Evolutionary conservation across 495 filamentous ascomycete genomes (phyloP), one percentile per base, ranked within the genome.

Genomic region (Tuber indicum): DNA sequence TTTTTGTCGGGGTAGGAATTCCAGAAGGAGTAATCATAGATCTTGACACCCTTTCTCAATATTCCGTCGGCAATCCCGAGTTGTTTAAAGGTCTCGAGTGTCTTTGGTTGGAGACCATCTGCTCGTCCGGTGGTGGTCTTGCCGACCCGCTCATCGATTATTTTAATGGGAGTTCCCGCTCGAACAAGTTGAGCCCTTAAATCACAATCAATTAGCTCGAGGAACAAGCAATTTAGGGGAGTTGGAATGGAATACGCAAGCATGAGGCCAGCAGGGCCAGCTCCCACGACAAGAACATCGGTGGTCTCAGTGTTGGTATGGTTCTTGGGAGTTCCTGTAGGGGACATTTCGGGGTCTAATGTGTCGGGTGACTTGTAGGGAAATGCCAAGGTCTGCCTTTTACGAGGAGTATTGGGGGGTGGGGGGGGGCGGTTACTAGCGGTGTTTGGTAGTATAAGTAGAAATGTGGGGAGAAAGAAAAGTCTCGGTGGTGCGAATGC

Each of bases 41-140:
- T 87, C 42, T 88, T 88, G 23, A 89, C 91, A 5, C 88, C 91
- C 76, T 89, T 88, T 73, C 87, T 86, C 69, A 92, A 80, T 49
- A 92, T 79, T 6, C 88, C 84, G 73, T 91, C 90, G 39, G 89
- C 89, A n/a, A 93, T 85, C 26, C 89, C 85, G 84, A 93, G 88
- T 83, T 92, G 91, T 72, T 88, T 88, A 76, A 94, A 86, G 14
- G 92, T 89, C 81, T 94, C 92, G 73, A 94, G 88, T 0, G 92
- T 92, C 74, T 92, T 92, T 75, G 91, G 91, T 77, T 93, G 91
- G 75, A 94, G 89, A 49, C 92, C 92, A 85, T 94, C 92, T 44
- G 92, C 92, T 45, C 91, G 90, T 17, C 92, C 92, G 1, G 92
- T 93, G 21, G 89, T 86, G 0, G 91, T 93, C 70, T 88, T 89